Evolutionary conservation across 176 grass and related monocot genomes (phyloP).

Genomic region (Triticum monococcum): DNA sequence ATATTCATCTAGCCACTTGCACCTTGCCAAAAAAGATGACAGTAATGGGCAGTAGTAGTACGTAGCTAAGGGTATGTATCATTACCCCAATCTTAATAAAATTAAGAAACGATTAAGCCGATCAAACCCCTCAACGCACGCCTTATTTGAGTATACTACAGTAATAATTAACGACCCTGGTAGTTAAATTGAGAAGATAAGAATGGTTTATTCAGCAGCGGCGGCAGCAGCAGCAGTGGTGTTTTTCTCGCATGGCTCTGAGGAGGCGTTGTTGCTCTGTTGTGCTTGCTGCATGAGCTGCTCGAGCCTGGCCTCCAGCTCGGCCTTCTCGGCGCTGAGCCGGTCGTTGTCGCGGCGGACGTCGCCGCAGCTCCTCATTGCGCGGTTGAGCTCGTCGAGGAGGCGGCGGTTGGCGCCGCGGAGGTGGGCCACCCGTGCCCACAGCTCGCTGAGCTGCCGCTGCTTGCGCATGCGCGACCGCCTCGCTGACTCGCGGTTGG

Average conservation of each 20-base stretch:
- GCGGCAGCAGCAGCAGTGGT: not conserved
- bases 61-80: not conserved
- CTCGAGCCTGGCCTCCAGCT: conserved; percentile 62
- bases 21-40: conserved; percentile 19
- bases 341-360: conserved; percentile 47
- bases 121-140: conserved; percentile 26
- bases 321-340: conserved; percentile 47
- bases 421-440: conserved; percentile 62
- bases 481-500: conserved; percentile 90
- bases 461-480: conserved; percentile 95
- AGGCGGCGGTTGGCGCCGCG: conserved; percentile 60
- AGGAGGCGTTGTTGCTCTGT: not conserved
- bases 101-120: not conserved
- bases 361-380: conserved; percentile 49
- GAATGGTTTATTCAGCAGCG: conserved; percentile 38
- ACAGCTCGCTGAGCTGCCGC: conserved; percentile 72
- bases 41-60: conserved; percentile 25
- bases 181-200: conserved; percentile 32
- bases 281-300: conserved; percentile 41
- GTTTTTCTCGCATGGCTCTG: conserved; percentile 16
- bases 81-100: not conserved
- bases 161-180: not conserved
- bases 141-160: conserved; percentile 45
- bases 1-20: conserved; percentile 33
- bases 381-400: conserved; percentile 66